Evolutionary conservation across 2,329 filamentous ascomycete species (phyloP).

Genomic region (Alternaria arbusti): DNA sequence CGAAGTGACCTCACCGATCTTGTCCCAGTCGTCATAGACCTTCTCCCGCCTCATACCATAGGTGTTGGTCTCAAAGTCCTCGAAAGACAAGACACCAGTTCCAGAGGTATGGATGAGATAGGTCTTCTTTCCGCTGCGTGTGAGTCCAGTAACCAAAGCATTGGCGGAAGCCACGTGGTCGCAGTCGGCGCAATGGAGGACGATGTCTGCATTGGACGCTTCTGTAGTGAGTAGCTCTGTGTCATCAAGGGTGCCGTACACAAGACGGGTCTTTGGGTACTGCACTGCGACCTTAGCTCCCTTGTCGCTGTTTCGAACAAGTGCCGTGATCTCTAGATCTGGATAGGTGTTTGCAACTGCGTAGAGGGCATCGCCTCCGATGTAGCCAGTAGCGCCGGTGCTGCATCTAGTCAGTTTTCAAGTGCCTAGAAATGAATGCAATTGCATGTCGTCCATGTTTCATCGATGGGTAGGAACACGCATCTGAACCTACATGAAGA

Average conservation of each 20-base stretch:
- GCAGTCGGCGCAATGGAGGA: conserved; percentile 45
- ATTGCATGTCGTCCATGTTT: not conserved
- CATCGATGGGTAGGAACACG: not conserved
- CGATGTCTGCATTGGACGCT: conserved; percentile 38
- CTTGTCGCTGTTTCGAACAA: conserved; percentile 58
- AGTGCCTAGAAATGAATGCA: not conserved
- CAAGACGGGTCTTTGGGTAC: conserved; percentile 58
- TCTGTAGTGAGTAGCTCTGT: conserved; percentile 35
- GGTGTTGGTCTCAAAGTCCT: conserved; percentile 54
- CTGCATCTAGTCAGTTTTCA: conserved; percentile 13
- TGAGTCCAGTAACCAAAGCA: conserved; percentile 40
- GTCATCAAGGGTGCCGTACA: conserved; percentile 55
- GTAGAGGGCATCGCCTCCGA: conserved; percentile 40
- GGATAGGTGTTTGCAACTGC: conserved; percentile 54
- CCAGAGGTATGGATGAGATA: conserved; percentile 63
- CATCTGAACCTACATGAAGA: conserved; percentile 30
- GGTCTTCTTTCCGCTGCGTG: conserved; percentile 53
- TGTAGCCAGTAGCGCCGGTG: conserved; percentile 43
- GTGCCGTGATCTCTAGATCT: conserved; percentile 57
- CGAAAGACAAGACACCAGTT: conserved; percentile 61
- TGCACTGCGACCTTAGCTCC: conserved; percentile 54
- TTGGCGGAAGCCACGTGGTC: conserved; percentile 34
- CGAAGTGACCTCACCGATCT: conserved; percentile 61
- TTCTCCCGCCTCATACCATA: conserved; percentile 57
- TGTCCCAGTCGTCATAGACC: conserved; percentile 65